phyloP scores from a whole-genome alignment of 148 eudicot species.

The Linanthus parryae region DNA sequence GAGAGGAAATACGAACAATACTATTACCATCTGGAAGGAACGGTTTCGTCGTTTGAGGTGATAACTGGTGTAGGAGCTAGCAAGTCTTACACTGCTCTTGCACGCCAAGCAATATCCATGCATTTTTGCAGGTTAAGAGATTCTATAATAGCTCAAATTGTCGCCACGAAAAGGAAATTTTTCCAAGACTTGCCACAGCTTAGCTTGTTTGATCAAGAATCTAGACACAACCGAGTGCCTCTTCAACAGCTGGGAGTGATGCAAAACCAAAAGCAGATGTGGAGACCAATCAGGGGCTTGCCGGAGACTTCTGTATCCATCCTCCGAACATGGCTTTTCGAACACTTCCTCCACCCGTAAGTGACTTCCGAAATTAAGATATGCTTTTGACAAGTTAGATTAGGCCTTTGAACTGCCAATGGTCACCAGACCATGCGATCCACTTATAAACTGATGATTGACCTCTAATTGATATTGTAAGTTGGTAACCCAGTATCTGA shows the following conservation, averaged over 20 bases:
- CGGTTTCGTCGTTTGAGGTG: constrained; percentile 64
- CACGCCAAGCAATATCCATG: constrained; percentile 89
- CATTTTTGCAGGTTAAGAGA: constrained; percentile 79
- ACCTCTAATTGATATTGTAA: too few species aligned
- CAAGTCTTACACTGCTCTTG: constrained; percentile 82
- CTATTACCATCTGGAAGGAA: constrained; percentile 55
- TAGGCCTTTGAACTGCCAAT: too few species aligned
- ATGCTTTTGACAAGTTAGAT: too few species aligned
- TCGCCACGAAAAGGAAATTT: constrained; percentile 30
- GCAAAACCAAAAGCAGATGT: constrained; percentile 53
- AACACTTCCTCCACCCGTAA: constrained; percentile 96
- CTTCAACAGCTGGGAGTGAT: constrained; percentile 70
- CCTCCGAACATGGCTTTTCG: constrained; percentile 85
- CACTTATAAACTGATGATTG: too few species aligned
- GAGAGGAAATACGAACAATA: constrained; percentile 81
- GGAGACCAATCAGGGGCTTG: constrained; percentile 89
- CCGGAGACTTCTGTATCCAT: constrained; percentile 86
- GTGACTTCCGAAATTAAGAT: too few species aligned
- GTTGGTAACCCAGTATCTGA: too few species aligned
- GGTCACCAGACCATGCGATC: too few species aligned
- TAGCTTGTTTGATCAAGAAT: constrained; percentile 47
- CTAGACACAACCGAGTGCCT: constrained; percentile 31
- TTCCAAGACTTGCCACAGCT: constrained; percentile 50
- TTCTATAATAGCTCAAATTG: constrained; percentile 64
- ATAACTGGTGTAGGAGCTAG: constrained; percentile 77